Base-by-base conservation (phyloP, 768 basidiomycete genomes). In the Naganishia friedmannii region DNA sequence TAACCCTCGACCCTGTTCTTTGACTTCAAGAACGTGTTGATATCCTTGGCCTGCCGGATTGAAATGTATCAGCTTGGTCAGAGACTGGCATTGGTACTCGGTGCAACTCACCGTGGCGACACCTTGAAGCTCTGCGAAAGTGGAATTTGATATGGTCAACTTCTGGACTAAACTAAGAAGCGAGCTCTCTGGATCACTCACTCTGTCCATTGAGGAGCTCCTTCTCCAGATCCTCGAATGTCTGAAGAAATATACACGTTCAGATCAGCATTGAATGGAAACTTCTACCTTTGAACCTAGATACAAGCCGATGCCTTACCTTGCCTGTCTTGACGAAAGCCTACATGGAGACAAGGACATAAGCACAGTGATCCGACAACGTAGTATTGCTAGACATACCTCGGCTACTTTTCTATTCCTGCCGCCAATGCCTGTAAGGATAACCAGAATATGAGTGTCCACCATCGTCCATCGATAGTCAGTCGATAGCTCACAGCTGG, bases 201-300 rank as follows among this genome's bases (percentile, higher is more conserved):
- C 79, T 83, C 73, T 84, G 84, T 3, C 84, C 84, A 66, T 82
- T 80, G 53, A 85, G 76, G 75, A 84, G 79, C 72, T 82, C 82
- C 71, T 81, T 75, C 74, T 85, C 83, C 26, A 85, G 75, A 55
- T 80, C 77, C 54, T 83, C 79, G 74, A 84, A 84, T 4, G 80
- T 68, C 82, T 83, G 72, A 21, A n/a, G n/a, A 32, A 12, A 34
- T 17, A 0, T 46, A 67, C 4, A 60, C 53, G 31, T 54, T 13
- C 15, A 32, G 23, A n/a, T 17, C 2, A 13, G 5, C 29, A n/a
- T 13, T 3, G 28, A 19, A 21, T 23, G 48, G 45, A 4, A 3
- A n/a, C 3, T 51, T 13, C 15, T 51, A 1, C 48, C 19, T 51
- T 51, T 21, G 21, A 23, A 7, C 34, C 48, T 51, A 23, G 48